Conservation (phyloP, 345 rosid genomes). For the Noccaea caerulescens region DNA sequence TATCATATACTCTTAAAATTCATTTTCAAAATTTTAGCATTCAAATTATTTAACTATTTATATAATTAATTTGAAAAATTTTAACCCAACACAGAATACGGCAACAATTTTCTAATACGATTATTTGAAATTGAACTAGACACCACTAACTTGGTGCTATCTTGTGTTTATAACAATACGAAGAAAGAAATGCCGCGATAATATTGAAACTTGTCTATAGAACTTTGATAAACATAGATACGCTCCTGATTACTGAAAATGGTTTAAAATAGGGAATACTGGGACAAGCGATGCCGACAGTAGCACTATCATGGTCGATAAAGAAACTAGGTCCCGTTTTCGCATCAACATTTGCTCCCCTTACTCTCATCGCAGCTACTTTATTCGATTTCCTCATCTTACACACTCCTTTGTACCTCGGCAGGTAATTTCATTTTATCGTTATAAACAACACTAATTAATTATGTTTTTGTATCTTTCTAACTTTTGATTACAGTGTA, state of each 20-base stretch:
- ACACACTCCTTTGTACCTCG: constrained; percentile 60
- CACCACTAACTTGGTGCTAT: background rate
- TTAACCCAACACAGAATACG: background rate
- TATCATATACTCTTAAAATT: background rate
- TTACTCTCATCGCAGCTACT: constrained; percentile 59
- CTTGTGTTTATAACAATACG: background rate
- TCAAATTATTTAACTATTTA: too few species aligned
- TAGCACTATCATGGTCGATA: constrained; percentile 75
- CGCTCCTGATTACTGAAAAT: background rate
- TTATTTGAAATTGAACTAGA: background rate
- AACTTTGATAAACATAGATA: background rate
- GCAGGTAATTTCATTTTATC: constrained; percentile 51
- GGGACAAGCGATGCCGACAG: constrained; percentile 69
- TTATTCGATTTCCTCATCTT: constrained; percentile 60
- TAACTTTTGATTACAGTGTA: constrained; percentile 49
- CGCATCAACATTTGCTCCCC: constrained; percentile 67
- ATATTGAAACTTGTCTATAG: background rate
- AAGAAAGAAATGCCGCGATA: background rate
- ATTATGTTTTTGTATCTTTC: background rate
- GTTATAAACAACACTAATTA: background rate
- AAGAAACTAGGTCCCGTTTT: constrained; percentile 68
- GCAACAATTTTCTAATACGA: background rate
- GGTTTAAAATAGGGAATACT: constrained; percentile 55
- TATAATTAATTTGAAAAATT: too few species aligned
- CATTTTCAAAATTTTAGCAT: too few species aligned